A percentile compares a stretch with the other conserved stretches of the same genome.
Evolutionary conservation across 495 filamentous ascomycete genomes (phyloP).

Genomic region (Cladorrhinum samala): DNA sequence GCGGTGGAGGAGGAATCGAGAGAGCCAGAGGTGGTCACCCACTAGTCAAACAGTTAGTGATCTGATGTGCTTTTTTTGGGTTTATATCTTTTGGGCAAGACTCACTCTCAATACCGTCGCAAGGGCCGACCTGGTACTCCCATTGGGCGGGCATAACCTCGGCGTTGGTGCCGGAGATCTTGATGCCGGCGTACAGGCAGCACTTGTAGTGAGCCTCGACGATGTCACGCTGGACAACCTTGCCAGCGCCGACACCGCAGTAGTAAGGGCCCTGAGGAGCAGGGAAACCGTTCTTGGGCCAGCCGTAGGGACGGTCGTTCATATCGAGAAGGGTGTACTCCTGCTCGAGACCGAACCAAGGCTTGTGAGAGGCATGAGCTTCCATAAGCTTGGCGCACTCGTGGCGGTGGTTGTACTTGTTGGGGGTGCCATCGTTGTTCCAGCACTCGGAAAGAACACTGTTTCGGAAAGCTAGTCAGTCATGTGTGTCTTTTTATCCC

Average conservation of each 20-base stretch:
- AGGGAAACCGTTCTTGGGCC: slow-evolving; percentile 84
- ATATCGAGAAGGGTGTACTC: slow-evolving; percentile 68
- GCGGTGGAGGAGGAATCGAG: slow-evolving; percentile 92
- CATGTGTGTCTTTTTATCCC: slow-evolving; percentile 59
- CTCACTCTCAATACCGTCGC: slow-evolving; percentile 67
- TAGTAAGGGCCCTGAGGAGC: slow-evolving; percentile 95
- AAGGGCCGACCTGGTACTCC: slow-evolving; percentile 99
- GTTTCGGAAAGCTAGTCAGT: slow-evolving; percentile 12
- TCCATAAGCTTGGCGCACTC: slow-evolving; percentile 68
- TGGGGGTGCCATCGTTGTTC: slow-evolving; percentile 92
- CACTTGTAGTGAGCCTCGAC: slow-evolving; percentile 98
- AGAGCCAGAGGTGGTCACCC: slow-evolving; percentile 97
- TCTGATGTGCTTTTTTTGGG: no score
- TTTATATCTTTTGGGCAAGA: no score
- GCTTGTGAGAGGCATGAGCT: slow-evolving; percentile 71
- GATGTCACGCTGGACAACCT: slow-evolving; percentile 97
- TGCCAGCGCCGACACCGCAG: slow-evolving; percentile 95
- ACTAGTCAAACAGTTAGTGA: no score
- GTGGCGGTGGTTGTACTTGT: slow-evolving; percentile 95
- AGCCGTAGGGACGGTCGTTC: slow-evolving; percentile 85
- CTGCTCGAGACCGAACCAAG: slow-evolving; percentile 99
- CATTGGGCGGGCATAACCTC: slow-evolving; percentile 93
- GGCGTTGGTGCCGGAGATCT: slow-evolving; percentile 97
- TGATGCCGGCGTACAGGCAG: slow-evolving; percentile 84
- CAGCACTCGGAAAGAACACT: slow-evolving; percentile 91